Percentiles rank a stretch among this genome's conserved stretches.
phyloP scores from a whole-genome alignment of 2,329 filamentous ascomycete genomes.

The Aureobasidium mangrovei region DNA sequence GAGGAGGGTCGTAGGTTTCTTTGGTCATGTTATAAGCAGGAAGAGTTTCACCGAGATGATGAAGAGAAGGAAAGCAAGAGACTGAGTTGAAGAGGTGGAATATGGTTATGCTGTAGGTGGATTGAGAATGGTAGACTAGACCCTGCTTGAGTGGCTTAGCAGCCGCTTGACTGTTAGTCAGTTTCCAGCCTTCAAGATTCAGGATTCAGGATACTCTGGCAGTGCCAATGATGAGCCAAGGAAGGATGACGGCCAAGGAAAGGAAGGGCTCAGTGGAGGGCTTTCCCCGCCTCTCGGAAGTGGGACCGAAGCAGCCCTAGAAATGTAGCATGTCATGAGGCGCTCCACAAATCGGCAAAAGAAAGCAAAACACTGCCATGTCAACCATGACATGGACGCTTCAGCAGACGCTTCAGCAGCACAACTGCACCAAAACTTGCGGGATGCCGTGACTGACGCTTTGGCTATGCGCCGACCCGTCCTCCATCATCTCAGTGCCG shows the following conservation, averaged over 20 bases:
- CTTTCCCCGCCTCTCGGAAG: constrained; percentile 4
- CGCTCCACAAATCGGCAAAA: not conserved
- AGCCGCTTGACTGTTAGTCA: not conserved
- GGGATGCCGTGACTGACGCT: constrained; percentile 30
- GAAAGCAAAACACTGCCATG: not conserved
- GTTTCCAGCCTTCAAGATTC: not conserved
- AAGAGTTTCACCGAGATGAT: not conserved
- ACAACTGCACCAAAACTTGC: constrained; percentile 38
- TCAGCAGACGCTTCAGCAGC: constrained; percentile 25
- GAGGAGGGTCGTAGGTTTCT: constrained; percentile 25
- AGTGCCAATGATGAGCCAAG: constrained; percentile 6
- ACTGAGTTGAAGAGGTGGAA: not conserved
- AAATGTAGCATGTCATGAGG: constrained; percentile 5
- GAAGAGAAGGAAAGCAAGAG: not conserved
- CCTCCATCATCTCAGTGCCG: constrained; percentile 57
- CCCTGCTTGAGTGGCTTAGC: not conserved
- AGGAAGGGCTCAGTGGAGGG: too few species aligned
- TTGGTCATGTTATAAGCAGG: constrained; percentile 1
- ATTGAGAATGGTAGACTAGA: not conserved
- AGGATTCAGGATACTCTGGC: not conserved
- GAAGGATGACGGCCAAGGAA: not conserved
- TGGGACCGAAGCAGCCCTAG: not conserved
- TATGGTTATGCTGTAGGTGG: not conserved
- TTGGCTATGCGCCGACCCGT: constrained; percentile 41
- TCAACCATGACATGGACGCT: constrained; percentile 19